phyloP scores from a whole-genome alignment of 2,329 filamentous ascomycete species.

The Fusarium coicis region DNA sequence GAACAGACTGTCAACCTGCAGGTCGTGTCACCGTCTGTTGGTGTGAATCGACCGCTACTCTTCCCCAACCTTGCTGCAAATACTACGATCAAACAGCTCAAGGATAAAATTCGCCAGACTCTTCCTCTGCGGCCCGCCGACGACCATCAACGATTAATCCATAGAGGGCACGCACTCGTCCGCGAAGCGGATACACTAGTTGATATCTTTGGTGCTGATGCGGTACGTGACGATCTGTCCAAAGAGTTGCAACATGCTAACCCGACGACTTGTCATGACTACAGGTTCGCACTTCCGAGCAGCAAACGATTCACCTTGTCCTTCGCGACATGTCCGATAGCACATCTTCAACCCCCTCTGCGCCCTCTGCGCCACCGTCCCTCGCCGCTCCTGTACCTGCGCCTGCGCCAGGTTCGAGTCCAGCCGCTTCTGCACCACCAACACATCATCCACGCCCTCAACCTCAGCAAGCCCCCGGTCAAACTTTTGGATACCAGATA shows the following conservation, averaged over 20 bases:
- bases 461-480: constrained; percentile 29
- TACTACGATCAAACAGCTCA: constrained; percentile 67
- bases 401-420: constrained; percentile 44
- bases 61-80: constrained; percentile 60
- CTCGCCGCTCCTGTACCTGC: constrained; percentile 13
- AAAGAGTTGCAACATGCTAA: constrained; percentile 35
- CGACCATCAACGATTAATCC: constrained; percentile 69
- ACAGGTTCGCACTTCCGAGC: constrained; percentile 57
- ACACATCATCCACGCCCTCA: constrained; percentile 39
- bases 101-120: constrained; percentile 65
- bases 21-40: constrained; percentile 68
- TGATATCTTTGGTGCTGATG: constrained; percentile 66
- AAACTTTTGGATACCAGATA: constrained; percentile 44
- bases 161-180: constrained; percentile 66
- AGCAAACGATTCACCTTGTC: constrained; percentile 65
- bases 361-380: constrained; percentile 26
- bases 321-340: constrained; percentile 54
- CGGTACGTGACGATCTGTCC: constrained; percentile 50
- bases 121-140: constrained; percentile 62
- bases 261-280: background rate
- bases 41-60: constrained; percentile 61
- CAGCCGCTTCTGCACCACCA: constrained; percentile 35
- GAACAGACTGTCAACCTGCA: constrained; percentile 64
- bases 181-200: constrained; percentile 66
- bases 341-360: constrained; percentile 40